Conservation (phyloP, 1,284 basidiomycete genomes). For the Heliocybe sulcata region DNA sequence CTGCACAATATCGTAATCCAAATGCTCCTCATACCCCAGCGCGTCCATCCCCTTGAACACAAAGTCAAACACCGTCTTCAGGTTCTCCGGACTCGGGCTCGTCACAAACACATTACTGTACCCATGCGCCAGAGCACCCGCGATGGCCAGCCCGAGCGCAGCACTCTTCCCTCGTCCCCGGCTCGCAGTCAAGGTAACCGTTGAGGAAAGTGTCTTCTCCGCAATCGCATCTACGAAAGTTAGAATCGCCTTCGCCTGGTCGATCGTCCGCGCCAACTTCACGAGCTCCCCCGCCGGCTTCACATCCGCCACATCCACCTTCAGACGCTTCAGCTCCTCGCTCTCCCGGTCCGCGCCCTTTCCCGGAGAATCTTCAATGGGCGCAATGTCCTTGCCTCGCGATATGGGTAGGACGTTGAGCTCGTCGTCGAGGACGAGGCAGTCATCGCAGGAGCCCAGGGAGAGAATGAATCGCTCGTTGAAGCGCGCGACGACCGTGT, state of each 20-base stretch:
- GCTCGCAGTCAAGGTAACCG: slow-evolving; percentile 90
- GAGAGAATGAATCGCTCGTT: slow-evolving; percentile 98
- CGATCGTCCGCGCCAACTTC: slow-evolving; percentile 88
- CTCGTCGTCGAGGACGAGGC: slow-evolving; percentile 94
- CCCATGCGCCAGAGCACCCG: slow-evolving; percentile 89
- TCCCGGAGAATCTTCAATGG: slow-evolving; percentile 51
- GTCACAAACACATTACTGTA: slow-evolving; percentile 99
- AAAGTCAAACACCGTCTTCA: slow-evolving; percentile 98
- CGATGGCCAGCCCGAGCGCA: slow-evolving; percentile 89
- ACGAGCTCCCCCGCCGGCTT: slow-evolving; percentile 89
- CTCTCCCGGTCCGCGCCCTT: slow-evolving; percentile 43
- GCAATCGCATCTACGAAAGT: slow-evolving; percentile 92
- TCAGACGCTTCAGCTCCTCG: slow-evolving; percentile 74
- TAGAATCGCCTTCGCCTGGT: slow-evolving; percentile 88
- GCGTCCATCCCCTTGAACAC: slow-evolving; percentile 96
- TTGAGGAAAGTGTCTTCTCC: slow-evolving; percentile 90
- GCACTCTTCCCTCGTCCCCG: slow-evolving; percentile 98
- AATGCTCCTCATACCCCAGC: slow-evolving; percentile 94
- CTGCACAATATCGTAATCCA: slow-evolving; percentile 95
- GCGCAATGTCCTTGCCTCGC: slow-evolving; percentile 88
- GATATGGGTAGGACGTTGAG: slow-evolving; percentile 97
- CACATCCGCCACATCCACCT: slow-evolving; percentile 76
- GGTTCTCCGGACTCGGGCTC: slow-evolving; percentile 94
- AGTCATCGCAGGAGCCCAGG: slow-evolving; percentile 85
- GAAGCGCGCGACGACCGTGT: slow-evolving; percentile 89